phyloP scores from a whole-genome alignment of 108 stramenopile genomes.

The Poteriospumella lacustris region DNA sequence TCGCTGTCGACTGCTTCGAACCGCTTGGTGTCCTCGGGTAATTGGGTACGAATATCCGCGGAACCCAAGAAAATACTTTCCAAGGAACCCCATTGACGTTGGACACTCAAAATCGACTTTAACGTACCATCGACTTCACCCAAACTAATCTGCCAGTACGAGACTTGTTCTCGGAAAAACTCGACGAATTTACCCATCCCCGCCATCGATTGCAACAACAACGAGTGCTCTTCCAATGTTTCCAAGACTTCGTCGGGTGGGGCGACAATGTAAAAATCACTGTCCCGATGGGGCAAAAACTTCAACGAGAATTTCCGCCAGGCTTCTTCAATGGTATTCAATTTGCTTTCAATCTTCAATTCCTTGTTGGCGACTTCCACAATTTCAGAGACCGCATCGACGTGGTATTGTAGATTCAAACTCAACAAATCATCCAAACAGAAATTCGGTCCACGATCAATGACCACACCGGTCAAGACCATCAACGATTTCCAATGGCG shows the following conservation, averaged over 20 bases:
- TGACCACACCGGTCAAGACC: constrained; percentile 3
- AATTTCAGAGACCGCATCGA: constrained; percentile 39
- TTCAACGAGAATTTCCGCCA: constrained; percentile 32
- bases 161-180: constrained; percentile 41
- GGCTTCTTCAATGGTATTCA: constrained; percentile 36
- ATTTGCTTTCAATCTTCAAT: constrained; percentile 43
- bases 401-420: constrained; percentile 40
- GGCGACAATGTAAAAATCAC: constrained; percentile 36
- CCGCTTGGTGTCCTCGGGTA: constrained; percentile 47
- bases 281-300: constrained; percentile 35
- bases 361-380: constrained; percentile 48
- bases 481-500: constrained; percentile 50
- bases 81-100: constrained; percentile 45
- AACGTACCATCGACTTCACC: constrained; percentile 40
- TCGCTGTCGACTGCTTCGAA: constrained; percentile 46
- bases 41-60: constrained; percentile 46
- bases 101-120: constrained; percentile 29
- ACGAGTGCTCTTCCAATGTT: constrained; percentile 48
- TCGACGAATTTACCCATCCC: constrained; percentile 44
- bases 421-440: constrained; percentile 34
- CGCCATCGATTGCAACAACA: constrained; percentile 44
- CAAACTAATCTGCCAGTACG: constrained; percentile 34
- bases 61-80: constrained; percentile 50
- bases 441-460: constrained; percentile 38
- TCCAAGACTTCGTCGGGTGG: constrained; percentile 45